These are phyloP conservation scores for Suhomyces terraborum DNA, from an alignment of 1,139 yeast species.

Conservation along the genomic window DNA sequence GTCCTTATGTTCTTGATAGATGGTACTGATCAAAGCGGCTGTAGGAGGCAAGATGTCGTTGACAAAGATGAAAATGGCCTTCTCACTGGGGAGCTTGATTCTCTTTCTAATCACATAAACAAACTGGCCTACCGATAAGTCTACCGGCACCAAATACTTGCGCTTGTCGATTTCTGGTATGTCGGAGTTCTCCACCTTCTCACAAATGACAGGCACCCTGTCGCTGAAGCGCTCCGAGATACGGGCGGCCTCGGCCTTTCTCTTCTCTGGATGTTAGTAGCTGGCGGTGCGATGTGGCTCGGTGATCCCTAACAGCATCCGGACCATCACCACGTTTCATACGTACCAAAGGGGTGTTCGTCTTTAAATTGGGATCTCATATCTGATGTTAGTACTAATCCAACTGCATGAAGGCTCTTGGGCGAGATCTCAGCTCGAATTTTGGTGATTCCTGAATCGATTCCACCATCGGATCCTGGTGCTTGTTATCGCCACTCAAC, in stretches of 20 bases:
- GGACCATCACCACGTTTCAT: not conserved
- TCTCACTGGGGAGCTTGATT: conserved; percentile 92
- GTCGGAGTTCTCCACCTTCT: conserved; percentile 95
- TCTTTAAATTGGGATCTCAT: conserved; percentile 94
- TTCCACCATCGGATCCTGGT: no score
- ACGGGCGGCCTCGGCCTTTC: conserved; percentile 94
- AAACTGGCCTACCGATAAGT: conserved; percentile 95
- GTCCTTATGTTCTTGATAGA: conserved; percentile 95
- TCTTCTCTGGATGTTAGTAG: conserved; percentile 61
- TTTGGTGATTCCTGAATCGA: no score
- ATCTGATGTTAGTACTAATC: conserved; percentile 17
- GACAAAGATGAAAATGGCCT: conserved; percentile 95
- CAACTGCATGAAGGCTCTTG: no score
- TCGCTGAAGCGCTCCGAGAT: conserved; percentile 88
- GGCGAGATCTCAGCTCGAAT: no score
- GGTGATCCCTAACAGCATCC: not conserved
- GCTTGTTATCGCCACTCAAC: not conserved
- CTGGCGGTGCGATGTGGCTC: not conserved
- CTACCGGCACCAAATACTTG: conserved; percentile 94
- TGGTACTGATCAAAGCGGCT: conserved; percentile 91
- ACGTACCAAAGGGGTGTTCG: conserved; percentile 84
- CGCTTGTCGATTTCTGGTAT: conserved; percentile 96
- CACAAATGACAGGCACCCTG: conserved; percentile 96
- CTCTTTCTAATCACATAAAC: conserved; percentile 96
- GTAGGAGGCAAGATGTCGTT: conserved; percentile 97